phyloP scores from a whole-genome alignment of 345 rosid species.

The Nasturtium officinale region DNA sequence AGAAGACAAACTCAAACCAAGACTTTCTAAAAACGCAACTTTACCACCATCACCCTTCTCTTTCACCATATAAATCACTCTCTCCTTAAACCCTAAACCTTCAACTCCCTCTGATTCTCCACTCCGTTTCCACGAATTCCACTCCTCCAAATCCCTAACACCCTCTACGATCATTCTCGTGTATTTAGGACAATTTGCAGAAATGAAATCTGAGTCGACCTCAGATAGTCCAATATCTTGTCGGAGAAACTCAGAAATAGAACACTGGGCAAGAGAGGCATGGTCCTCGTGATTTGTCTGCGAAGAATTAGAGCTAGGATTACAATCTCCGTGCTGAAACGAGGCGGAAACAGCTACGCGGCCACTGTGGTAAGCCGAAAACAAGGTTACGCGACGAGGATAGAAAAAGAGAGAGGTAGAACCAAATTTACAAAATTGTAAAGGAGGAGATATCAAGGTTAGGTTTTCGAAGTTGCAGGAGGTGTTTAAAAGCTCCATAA shows the following conservation, averaged over 20 bases:
- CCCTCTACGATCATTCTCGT: conserved; percentile 57
- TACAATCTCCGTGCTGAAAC: conserved; percentile 21
- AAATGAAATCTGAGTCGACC: conserved; percentile 54
- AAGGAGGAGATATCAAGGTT: conserved; percentile 13
- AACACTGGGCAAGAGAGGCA: conserved; percentile 50
- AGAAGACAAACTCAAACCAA: conserved; percentile 72
- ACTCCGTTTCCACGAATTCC: conserved; percentile 55
- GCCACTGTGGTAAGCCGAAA: conserved; percentile 20
- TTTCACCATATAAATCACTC: conserved; percentile 65
- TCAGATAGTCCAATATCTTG: conserved; percentile 54
- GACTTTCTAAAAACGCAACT: conserved; percentile 82
- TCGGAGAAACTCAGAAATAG: conserved; percentile 56
- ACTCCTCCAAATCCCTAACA: conserved; percentile 77
- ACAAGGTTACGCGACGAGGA: conserved; percentile 34
- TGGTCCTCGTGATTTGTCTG: conserved; percentile 33
- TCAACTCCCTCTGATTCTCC: conserved; percentile 29
- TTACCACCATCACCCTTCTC: conserved; percentile 80
- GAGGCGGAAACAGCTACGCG: conserved; percentile 29
- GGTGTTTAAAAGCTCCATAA: conserved; percentile 26
- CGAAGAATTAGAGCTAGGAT: conserved; percentile 9
- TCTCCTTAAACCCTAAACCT: conserved; percentile 62
- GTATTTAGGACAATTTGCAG: conserved; percentile 59
- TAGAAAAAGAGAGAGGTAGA: conserved; percentile 17
- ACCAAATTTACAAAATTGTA: not conserved
- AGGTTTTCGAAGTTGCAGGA: conserved; percentile 25